Evolutionary conservation across 306 rosid genomes (phyloP), one percentile per base, ranked within the genome.

Genomic region (Cucumis sativus): DNA sequence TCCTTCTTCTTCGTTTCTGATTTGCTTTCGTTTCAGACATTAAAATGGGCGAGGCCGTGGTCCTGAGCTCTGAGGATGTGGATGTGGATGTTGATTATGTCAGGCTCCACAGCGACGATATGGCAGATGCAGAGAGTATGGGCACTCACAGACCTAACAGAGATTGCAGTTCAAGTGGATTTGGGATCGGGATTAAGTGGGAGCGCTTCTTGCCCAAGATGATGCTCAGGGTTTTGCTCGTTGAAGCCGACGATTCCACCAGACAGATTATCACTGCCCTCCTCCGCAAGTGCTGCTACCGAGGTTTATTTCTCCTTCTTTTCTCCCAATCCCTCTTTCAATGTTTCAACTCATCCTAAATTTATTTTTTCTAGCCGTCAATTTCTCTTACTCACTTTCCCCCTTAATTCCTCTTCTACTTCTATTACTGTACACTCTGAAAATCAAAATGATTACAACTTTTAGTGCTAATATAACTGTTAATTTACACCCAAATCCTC

Each of bases 241-340:
- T 91, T 40, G 99, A 96, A 81, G 89, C 99, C 6, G 99, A 96
- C 80, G 99, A 96, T 40, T 96, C 93, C 58, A 96, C 99, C 5
- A 85, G 99, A 49, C 99, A 96, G 85, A 91, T 96, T 82, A 88
- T 96, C 11, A 80, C 92, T 11, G 97, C 98, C 25, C 97, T 96
- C 82, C 98, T 96, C 21, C 88, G 98, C 75, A 96, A 96, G 87
- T 96, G 98, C 78, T 83, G 88, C 82, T 96, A 92, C 82, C 91
- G 84, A 91, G 99, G 99, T 96, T n/a, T 51, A 1, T 65, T 4
- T 12, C 25, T 15, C 20, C 9, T 14, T 12, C 66, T 56, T 41
- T 41, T 41, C 49, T 43, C 13, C 0, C 23, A 14, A 45, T 60
- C 2, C 64, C 17, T 10, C 8, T 78, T 8, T 59, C 40, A 3